Evolutionary conservation across 2,329 filamentous ascomycete species (phyloP).

Genomic region (Nemania sp.): DNA sequence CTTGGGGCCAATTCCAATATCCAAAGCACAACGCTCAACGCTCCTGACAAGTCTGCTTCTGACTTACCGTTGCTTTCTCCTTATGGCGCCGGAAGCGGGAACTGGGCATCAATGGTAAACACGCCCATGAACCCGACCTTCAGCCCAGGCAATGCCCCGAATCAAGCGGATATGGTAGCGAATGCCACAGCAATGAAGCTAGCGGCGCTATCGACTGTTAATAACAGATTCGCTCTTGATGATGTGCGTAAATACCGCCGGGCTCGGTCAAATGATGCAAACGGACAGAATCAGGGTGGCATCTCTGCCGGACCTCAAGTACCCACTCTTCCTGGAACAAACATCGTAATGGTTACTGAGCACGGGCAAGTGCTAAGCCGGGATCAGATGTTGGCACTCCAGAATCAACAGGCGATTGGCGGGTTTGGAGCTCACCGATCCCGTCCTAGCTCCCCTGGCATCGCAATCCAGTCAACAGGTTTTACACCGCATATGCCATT

Average conservation of each 20-base stretch:
- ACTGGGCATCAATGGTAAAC: slow-evolving; percentile 98
- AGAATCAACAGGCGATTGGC: slow-evolving; percentile 65
- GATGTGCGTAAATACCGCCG: slow-evolving; percentile 96
- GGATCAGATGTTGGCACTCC: slow-evolving; percentile 82
- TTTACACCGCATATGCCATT: slow-evolving; percentile 70
- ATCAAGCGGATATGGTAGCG: slow-evolving; percentile 95
- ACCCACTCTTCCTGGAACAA: slow-evolving; percentile 68
- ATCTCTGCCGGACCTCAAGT: slow-evolving; percentile 68
- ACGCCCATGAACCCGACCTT: slow-evolving; percentile 94
- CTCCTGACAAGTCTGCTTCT: slow-evolving; percentile 66
- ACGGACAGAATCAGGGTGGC: slow-evolving; percentile 61
- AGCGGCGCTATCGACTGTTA: slow-evolving; percentile 93
- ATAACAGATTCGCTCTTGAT: slow-evolving; percentile 95
- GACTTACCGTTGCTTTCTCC: slow-evolving; percentile 88
- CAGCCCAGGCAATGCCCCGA: slow-evolving; percentile 64
- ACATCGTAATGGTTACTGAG: slow-evolving; percentile 93
- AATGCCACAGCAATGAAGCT: slow-evolving; percentile 99
- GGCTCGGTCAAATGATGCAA: slow-evolving; percentile 82
- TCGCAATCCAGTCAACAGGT: slow-evolving; percentile 71
- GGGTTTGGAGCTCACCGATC: slow-evolving; percentile 73
- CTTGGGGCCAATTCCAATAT: slow-evolving; percentile 70
- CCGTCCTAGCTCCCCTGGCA: slow-evolving; percentile 84
- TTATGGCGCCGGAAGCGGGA: slow-evolving; percentile 76
- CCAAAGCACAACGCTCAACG: slow-evolving; percentile 80
- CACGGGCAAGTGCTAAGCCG: slow-evolving; percentile 84